Conservation (phyloP, 2,329 filamentous ascomycete species). For the Neonectria coccinea region DNA sequence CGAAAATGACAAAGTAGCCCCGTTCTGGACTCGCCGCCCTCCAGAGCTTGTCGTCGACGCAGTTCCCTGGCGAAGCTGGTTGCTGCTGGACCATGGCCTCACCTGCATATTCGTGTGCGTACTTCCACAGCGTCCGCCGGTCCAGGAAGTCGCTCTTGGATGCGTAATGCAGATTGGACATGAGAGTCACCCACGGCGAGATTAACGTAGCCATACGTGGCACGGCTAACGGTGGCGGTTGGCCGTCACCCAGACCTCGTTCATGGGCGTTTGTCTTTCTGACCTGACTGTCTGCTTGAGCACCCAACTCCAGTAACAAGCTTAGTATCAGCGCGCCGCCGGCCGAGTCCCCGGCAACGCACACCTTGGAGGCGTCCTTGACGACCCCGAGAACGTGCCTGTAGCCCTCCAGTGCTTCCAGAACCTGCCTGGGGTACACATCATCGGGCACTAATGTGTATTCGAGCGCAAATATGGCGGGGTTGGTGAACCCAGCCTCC, state of each 20-base stretch:
- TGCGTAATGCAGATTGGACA: slow-evolving; percentile 74
- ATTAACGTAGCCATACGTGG: slow-evolving; percentile 75
- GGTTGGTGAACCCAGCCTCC: slow-evolving; percentile 75
- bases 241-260: slow-evolving; percentile 28
- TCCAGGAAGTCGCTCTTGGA: slow-evolving; percentile 83
- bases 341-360: slow-evolving; percentile 83
- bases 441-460: slow-evolving; percentile 84
- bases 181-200: slow-evolving; percentile 82
- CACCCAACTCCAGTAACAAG: slow-evolving; percentile 75
- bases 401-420: slow-evolving; percentile 78
- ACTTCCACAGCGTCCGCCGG: slow-evolving; percentile 72
- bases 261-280: slow-evolving; percentile 31
- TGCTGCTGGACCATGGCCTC: slow-evolving; percentile 49
- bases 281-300: slow-evolving; percentile 41
- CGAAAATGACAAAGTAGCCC: slow-evolving; percentile 79
- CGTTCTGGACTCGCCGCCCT: slow-evolving; percentile 71
- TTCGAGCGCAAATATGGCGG: slow-evolving; percentile 82
- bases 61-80: slow-evolving; percentile 74
- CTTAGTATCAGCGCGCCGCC: slow-evolving; percentile 80
- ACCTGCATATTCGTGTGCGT: slow-evolving; percentile 76
- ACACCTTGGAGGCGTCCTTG: slow-evolving; percentile 70
- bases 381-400: slow-evolving; percentile 73
- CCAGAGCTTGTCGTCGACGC: slow-evolving; percentile 75
- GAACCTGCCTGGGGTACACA: slow-evolving; percentile 78
- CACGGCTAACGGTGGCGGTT: slow-evolving; percentile 44